Percentiles rank a stretch among this genome's conserved stretches.
These are phyloP conservation scores for Penicillium verrucosum DNA, from an alignment of 2,329 filamentous ascomycete genomes.

Conservation along the genomic window DNA sequence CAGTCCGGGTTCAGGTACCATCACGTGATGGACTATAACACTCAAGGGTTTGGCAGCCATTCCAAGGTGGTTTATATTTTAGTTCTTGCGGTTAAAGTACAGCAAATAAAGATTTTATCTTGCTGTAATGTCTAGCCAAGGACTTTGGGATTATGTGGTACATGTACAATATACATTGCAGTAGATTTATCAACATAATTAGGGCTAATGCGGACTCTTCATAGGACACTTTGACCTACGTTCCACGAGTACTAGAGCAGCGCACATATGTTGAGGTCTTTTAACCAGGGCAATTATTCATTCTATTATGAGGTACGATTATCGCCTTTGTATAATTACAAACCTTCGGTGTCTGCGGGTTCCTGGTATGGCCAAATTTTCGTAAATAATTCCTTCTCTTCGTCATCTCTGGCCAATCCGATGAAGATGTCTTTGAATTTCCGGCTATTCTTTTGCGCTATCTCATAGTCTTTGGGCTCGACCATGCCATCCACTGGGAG, in stretches of 20 bases:
- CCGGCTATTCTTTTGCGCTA: slow-evolving; percentile 9
- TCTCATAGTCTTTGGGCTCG: slow-evolving; percentile 28
- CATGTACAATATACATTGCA: not conserved
- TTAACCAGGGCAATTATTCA: no score
- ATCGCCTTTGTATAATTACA: not conserved
- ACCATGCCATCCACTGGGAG: slow-evolving; percentile 35
- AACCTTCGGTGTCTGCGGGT: not conserved
- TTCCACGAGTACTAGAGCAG: no score
- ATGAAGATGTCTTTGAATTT: slow-evolving; percentile 28
- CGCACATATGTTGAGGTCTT: no score
- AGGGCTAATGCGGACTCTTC: not conserved
- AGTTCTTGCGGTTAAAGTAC: not conserved
- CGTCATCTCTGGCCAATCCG: slow-evolving; percentile 21
- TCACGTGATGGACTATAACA: not conserved
- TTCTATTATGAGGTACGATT: no score
- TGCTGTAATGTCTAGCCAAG: not conserved
- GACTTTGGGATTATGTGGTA: not conserved
- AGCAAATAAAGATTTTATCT: not conserved
- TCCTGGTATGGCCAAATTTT: slow-evolving; percentile 30
- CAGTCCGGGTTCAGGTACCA: not conserved
- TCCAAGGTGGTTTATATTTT: not conserved
- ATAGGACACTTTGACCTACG: no score
- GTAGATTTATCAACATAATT: not conserved
- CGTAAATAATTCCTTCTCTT: slow-evolving; percentile 21
- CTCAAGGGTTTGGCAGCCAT: not conserved